Evolutionary conservation across 2,329 filamentous ascomycete genomes (phyloP).

Genomic region (Aspergillus fumigatus): DNA sequence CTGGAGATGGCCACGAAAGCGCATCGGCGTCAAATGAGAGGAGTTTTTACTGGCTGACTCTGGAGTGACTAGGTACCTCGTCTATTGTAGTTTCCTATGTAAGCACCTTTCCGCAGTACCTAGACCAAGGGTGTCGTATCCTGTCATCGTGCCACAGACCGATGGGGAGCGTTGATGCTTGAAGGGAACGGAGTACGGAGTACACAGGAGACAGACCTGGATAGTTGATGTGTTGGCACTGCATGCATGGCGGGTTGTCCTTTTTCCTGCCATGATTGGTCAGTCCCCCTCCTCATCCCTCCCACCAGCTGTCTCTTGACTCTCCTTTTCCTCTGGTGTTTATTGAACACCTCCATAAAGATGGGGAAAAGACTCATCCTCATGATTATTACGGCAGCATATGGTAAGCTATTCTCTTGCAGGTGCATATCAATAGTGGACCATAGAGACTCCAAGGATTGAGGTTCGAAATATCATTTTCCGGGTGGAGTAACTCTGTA

Average conservation of each 20-base stretch:
- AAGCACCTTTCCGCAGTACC: neutral
- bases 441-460: neutral
- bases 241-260: constrained; percentile 30
- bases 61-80: neutral
- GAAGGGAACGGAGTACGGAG: constrained; percentile 4
- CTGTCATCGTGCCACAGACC: neutral
- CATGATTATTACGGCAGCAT: neutral
- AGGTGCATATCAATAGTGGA: neutral
- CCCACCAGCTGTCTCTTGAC: constrained; percentile 14
- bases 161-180: neutral
- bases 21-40: neutral
- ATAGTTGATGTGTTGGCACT: constrained; percentile 23
- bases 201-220: too few relatives aligned
- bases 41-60: neutral
- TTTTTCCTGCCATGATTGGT: constrained; percentile 22
- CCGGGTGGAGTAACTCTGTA: neutral
- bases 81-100: too few relatives aligned
- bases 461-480: neutral
- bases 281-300: constrained; percentile 18
- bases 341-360: neutral
- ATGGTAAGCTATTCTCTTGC: neutral
- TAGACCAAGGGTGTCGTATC: neutral
- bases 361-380: neutral
- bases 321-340: neutral
- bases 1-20: neutral